Evolutionary conservation across 306 rosid genomes (phyloP).

Genomic region (Sphenostylis stenocarpa): DNA sequence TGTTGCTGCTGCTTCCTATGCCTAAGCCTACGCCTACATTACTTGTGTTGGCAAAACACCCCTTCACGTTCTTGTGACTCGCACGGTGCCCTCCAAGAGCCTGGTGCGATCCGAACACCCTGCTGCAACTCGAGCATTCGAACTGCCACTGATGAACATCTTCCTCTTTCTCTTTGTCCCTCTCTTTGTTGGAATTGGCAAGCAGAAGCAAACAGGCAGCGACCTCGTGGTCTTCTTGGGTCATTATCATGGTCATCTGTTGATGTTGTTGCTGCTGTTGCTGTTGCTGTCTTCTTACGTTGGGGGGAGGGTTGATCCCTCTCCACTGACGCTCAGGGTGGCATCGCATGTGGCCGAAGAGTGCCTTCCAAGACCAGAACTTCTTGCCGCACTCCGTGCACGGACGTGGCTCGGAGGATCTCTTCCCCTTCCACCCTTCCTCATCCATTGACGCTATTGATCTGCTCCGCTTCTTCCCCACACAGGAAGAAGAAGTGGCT

Average conservation of each 20-base stretch:
- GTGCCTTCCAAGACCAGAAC: slow-evolving; percentile 87
- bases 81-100: slow-evolving; percentile 85
- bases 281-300: background rate
- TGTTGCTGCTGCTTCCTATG: too few species aligned
- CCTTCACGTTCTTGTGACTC: slow-evolving; percentile 71
- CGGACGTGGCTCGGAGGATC: slow-evolving; percentile 10
- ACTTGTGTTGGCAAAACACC: slow-evolving; percentile 53
- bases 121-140: slow-evolving; percentile 80
- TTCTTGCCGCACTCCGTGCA: slow-evolving; percentile 77
- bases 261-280: too few species aligned
- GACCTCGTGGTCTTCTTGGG: slow-evolving; percentile 55
- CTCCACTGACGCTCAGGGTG: slow-evolving; percentile 94
- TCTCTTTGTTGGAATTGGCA: slow-evolving; percentile 29
- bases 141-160: slow-evolving; percentile 20
- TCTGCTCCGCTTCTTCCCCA: background rate
- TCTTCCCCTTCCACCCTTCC: background rate
- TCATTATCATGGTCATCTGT: background rate
- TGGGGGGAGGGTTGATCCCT: slow-evolving; percentile 70
- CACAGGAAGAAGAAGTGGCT: background rate
- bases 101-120: slow-evolving; percentile 76
- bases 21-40: too few species aligned
- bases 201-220: slow-evolving; percentile 63
- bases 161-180: background rate
- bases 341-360: slow-evolving; percentile 91
- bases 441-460: background rate